Conservation (phyloP, 208 protist species). For the Leishmania lainsoni region DNA sequence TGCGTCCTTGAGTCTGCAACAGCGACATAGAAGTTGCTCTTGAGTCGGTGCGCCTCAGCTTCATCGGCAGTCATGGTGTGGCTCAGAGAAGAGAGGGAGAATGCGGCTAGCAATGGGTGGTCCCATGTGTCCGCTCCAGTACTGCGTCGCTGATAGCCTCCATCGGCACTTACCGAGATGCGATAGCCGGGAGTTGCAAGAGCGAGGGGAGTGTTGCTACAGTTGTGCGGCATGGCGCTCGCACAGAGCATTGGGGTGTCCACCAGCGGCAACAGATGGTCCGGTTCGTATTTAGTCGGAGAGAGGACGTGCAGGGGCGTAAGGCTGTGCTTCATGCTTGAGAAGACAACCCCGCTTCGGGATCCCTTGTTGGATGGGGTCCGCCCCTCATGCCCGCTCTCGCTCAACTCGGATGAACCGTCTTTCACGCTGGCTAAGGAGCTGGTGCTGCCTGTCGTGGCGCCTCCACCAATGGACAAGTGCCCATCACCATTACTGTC, state of each 20-base stretch:
- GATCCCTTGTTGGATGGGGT: background rate
- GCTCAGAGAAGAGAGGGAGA: constrained; percentile 18
- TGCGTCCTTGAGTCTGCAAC: background rate
- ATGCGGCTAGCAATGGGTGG: background rate
- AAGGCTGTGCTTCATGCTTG: background rate
- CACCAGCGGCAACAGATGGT: background rate
- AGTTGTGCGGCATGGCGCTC: background rate
- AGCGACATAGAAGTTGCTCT: background rate
- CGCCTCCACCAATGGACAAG: too few relatives aligned
- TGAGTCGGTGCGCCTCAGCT: constrained; percentile 11
- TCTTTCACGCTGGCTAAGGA: background rate
- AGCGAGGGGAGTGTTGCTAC: background rate
- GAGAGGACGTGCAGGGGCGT: background rate
- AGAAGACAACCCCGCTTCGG: too few relatives aligned
- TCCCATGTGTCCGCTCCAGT: background rate
- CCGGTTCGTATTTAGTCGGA: background rate
- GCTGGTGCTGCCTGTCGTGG: background rate
- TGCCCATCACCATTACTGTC: background rate
- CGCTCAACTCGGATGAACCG: too few relatives aligned
- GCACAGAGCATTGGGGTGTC: background rate
- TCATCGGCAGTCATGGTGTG: constrained; percentile 20
- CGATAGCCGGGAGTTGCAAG: background rate
- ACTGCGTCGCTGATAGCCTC: background rate
- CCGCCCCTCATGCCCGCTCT: background rate
- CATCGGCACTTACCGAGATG: background rate